Evolutionary conservation across 768 basidiomycete genomes (phyloP).

Genomic region (Russula sp.): DNA sequence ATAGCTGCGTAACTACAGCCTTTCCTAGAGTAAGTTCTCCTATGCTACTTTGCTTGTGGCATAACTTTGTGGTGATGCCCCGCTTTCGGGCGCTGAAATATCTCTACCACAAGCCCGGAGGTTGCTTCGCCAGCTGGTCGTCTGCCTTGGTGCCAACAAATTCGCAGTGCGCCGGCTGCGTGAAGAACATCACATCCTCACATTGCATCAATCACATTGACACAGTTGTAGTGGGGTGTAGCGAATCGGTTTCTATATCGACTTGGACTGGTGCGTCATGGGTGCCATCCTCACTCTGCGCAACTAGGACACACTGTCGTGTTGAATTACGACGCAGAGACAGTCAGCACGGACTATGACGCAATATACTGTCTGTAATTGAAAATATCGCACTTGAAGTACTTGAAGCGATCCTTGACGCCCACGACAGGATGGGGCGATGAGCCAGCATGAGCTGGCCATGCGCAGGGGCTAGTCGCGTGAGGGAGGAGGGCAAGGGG

Average conservation of each 20-base stretch:
- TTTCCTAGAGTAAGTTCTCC: slow-evolving; percentile 51
- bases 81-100: slow-evolving; percentile 43
- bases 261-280: slow-evolving; percentile 99
- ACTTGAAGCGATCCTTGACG: slow-evolving; percentile 96
- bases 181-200: slow-evolving; percentile 73
- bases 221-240: slow-evolving; percentile 97
- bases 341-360: slow-evolving; percentile 98
- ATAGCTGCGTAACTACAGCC: no score
- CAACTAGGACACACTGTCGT: slow-evolving; percentile 91
- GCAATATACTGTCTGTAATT: slow-evolving; percentile 81
- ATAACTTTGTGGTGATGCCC: slow-evolving; percentile 2
- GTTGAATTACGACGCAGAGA: slow-evolving; percentile 99
- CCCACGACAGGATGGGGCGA: slow-evolving; percentile 55
- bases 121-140: slow-evolving; percentile 72
- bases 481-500: no score
- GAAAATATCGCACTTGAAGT: slow-evolving; percentile 96
- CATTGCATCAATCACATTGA: slow-evolving; percentile 98
- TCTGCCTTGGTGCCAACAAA: slow-evolving; percentile 80
- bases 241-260: slow-evolving; percentile 97
- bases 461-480: no score
- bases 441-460: no score
- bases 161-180: slow-evolving; percentile 88
- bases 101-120: slow-evolving; percentile 55
- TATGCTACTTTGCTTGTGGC: neutral
- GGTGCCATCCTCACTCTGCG: slow-evolving; percentile 94